Percentiles rank a stretch among this genome's conserved stretches.
phyloP scores from a whole-genome alignment of 2,329 filamentous ascomycete species.

The Trichoderma sp. region DNA sequence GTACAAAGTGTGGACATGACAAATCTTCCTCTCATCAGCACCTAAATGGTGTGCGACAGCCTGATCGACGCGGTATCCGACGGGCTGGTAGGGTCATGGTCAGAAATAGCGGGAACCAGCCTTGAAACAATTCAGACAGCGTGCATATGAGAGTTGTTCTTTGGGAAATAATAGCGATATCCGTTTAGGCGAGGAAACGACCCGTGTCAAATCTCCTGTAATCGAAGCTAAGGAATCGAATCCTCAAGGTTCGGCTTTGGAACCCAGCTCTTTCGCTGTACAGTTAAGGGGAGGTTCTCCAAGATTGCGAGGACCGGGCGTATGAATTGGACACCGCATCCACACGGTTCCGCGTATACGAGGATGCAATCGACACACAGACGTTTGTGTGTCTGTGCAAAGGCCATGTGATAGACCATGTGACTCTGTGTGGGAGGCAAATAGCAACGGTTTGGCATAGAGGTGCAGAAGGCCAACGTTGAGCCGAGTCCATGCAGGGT shows the following conservation, averaged over 20 bases:
- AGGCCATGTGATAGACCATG: not conserved
- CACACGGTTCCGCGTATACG: not conserved
- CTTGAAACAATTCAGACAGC: not conserved
- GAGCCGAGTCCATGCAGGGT: not conserved
- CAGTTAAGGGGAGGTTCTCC: not conserved
- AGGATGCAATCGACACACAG: not conserved
- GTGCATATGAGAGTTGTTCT: not conserved
- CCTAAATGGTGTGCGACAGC: not conserved
- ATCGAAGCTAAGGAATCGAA: not conserved
- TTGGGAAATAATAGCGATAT: not conserved
- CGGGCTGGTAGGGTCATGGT: constrained; percentile 1
- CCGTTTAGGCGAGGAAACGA: constrained; percentile 1
- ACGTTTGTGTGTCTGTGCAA: not conserved
- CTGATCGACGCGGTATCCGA: constrained; percentile 5
- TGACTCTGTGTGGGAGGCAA: not conserved
- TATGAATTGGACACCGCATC: not conserved
- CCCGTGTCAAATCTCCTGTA: not conserved
- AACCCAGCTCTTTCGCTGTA: not conserved
- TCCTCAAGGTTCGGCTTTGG: not conserved
- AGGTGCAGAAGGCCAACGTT: not conserved
- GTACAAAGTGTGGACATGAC: not conserved
- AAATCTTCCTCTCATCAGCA: not conserved
- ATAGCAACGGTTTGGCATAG: not conserved
- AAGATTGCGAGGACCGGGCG: not conserved
- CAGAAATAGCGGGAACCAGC: not conserved